Evolutionary conservation across 164 flowering plant species (phyloP).

Genomic region (Vitis rupestris): DNA sequence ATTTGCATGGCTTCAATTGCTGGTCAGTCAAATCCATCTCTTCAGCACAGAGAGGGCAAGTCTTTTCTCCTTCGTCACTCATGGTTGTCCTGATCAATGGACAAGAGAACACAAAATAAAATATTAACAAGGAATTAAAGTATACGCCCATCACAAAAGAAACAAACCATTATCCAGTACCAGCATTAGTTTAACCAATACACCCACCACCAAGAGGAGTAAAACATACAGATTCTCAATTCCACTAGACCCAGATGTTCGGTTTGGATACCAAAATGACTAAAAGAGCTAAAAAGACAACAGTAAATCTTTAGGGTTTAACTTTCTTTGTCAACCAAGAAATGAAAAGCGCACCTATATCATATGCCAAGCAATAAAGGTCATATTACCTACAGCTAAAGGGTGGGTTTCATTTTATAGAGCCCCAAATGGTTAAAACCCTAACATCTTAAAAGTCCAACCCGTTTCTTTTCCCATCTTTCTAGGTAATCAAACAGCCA

Average conservation of each 20-base stretch:
- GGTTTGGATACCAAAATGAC: background rate
- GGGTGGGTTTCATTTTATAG: too few relatives aligned
- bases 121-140: background rate
- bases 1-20: conserved; percentile 94
- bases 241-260: background rate
- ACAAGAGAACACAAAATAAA: background rate
- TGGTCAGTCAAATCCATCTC: conserved; percentile 98
- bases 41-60: conserved; percentile 93
- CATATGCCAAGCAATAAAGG: too few relatives aligned
- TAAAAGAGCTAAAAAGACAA: too few relatives aligned
- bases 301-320: too few relatives aligned
- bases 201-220: background rate
- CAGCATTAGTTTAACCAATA: background rate
- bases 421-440: too few relatives aligned
- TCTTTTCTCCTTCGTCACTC: conserved; percentile 85
- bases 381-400: too few relatives aligned
- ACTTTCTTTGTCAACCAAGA: too few relatives aligned
- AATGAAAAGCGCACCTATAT: too few relatives aligned
- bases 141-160: background rate
- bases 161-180: background rate
- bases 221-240: background rate
- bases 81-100: conserved; percentile 45
- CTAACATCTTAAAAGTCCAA: too few relatives aligned
- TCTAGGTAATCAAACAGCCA: background rate
- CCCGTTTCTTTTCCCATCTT: background rate